Percentiles rank a stretch among this genome's conserved stretches.
Conservation (phyloP, 345 rosid genomes). For the Eucalyptus regnans region DNA sequence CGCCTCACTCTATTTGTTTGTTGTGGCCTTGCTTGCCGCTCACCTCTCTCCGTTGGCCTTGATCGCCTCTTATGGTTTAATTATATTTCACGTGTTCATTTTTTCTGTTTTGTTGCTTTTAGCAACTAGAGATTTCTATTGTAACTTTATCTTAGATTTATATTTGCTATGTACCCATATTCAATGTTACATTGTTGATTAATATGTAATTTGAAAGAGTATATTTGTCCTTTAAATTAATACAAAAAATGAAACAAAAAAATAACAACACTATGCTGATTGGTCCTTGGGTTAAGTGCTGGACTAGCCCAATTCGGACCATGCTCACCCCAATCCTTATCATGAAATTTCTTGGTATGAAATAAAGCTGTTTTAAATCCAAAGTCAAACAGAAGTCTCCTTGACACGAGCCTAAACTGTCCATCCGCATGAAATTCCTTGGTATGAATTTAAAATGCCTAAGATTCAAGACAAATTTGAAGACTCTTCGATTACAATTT, state of each 20-base stretch:
- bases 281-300: fast-evolving
- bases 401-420: not conserved
- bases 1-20: too few species aligned
- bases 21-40: fast-evolving
- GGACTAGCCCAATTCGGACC: too few species aligned
- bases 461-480: not conserved
- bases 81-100: not conserved
- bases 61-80: not conserved
- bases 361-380: not conserved
- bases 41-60: too few species aligned
- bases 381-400: not conserved
- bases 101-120: not conserved
- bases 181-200: not conserved
- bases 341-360: not conserved
- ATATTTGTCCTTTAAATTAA: too few species aligned
- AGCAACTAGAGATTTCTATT: not conserved
- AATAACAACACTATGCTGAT: fast-evolving
- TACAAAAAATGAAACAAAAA: not conserved
- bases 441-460: not conserved
- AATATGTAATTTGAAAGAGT: too few species aligned
- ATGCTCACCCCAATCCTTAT: not conserved
- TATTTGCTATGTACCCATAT: too few species aligned
- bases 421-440: not conserved
- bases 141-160: too few species aligned
- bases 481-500: not conserved